Evolutionary conservation across 305 asterid genomes (phyloP).

Genomic region (Stenogyne calaminthoides): DNA sequence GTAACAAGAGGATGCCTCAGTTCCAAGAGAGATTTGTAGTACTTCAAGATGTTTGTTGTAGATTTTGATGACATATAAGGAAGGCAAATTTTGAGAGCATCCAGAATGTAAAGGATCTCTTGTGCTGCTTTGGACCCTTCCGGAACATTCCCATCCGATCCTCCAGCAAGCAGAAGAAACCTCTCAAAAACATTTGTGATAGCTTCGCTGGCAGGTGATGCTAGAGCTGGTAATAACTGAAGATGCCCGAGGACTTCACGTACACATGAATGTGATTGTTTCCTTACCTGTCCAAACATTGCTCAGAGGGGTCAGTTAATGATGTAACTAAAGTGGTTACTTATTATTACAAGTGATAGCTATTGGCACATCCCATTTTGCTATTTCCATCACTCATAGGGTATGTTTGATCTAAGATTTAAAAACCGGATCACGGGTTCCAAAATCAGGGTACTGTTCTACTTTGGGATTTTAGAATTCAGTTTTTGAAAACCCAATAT

Average conservation of each 20-base stretch:
- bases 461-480: too few species aligned
- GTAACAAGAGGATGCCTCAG: constrained; percentile 67
- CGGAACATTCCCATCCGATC: constrained; percentile 55
- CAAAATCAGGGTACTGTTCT: too few species aligned
- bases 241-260: constrained; percentile 58
- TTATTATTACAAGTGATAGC: background rate
- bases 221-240: constrained; percentile 44
- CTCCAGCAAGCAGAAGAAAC: constrained; percentile 81
- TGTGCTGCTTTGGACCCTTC: constrained; percentile 78
- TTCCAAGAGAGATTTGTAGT: constrained; percentile 75
- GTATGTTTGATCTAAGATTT: too few species aligned
- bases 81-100: constrained; percentile 71
- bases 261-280: constrained; percentile 66
- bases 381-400: background rate
- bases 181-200: constrained; percentile 66
- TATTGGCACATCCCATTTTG: constrained; percentile 16
- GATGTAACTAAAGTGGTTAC: background rate
- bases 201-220: constrained; percentile 80
- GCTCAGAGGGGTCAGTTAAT: background rate
- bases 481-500: too few species aligned
- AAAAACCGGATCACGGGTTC: too few species aligned
- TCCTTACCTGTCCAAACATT: constrained; percentile 63
- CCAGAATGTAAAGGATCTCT: constrained; percentile 77
- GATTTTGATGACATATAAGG: constrained; percentile 75
- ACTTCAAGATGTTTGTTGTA: constrained; percentile 58